Base-by-base conservation (phyloP, 768 basidiomycete genomes). In the Trametes cinnabarina region DNA sequence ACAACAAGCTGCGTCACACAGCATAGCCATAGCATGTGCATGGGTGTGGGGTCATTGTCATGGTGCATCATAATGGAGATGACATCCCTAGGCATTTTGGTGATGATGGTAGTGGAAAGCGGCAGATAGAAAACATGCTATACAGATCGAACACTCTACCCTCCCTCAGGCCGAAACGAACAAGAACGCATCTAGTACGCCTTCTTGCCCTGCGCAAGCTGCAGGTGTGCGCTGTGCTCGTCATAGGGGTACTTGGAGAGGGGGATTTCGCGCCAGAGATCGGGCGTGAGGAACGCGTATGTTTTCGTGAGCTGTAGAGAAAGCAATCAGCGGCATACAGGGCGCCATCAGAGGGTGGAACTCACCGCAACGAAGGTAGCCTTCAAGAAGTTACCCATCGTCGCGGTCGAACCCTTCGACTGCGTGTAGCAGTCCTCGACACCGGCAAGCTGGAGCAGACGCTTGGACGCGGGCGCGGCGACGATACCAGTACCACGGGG, bases 401-500 rank as follows among this genome's bases (percentile, higher is more conserved):
- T 99, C 25, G 96, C 94, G 44, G 97, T 99, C 65, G 92, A 95
- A 71, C 97, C 97, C 78, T 94, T 96, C 54, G 96, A 88, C 75
- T 96, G 93, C 55, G 96, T 98, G 83, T 99, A 99, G 72, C 85
- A 87, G 76, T 99, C 97, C 78, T 95, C 86, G 63, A 99, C 86
- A 82, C 97, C 97, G 70, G 97, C 97, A 69, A 98, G 83, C 77
- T 99, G 96, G 63, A 99, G 79, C 69, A 99, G 81, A 65, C 96
- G 90, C 83, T 96, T 98, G 64, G 87, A 94, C 44, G 96, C 96
- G 40, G 96, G 97, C 48, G 97, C 97, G 69, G 97, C 97, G 69
- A 99, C 97, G 77, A 99, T 95, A 81, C 96, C 97, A 65, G 97
- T 99, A 71, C 97, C 97, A 67, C 97, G 90, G 55, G 95, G 94